Evolutionary conservation across 768 basidiomycete species (phyloP).

Genomic region (Wakefieldia striispora): DNA sequence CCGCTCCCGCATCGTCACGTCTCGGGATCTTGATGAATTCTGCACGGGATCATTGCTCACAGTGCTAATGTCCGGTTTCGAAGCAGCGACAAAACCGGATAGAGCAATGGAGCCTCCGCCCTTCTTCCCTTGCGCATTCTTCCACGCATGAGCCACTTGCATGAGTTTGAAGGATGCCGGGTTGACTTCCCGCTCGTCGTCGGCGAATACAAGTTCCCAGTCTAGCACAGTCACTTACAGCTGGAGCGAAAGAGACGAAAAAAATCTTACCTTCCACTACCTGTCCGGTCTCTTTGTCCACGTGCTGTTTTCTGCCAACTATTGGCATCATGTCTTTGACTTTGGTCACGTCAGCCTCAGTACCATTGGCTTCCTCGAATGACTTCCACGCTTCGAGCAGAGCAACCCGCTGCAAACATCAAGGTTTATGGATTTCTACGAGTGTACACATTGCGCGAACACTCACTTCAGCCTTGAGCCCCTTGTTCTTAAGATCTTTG

Average conservation of each 20-base stretch:
- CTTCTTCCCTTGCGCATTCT: constrained; percentile 48
- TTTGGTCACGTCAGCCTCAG: constrained; percentile 68
- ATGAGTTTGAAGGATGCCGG: constrained; percentile 94
- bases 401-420: constrained; percentile 68
- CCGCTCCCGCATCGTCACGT: constrained; percentile 24
- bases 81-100: constrained; percentile 50
- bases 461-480: constrained; percentile 84
- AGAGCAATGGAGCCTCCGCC: constrained; percentile 34
- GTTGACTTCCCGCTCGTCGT: constrained; percentile 93
- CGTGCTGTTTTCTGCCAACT: constrained; percentile 78
- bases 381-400: constrained; percentile 94
- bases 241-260: not conserved
- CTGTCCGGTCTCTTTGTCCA: constrained; percentile 82
- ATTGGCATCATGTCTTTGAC: constrained; percentile 94
- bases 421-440: not conserved
- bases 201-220: constrained; percentile 93
- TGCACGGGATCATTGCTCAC: constrained; percentile 3
- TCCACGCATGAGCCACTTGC: constrained; percentile 94
- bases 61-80: constrained; percentile 12
- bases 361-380: constrained; percentile 83
- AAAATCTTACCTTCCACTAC: constrained; percentile 72
- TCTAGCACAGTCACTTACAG: constrained; percentile 44
- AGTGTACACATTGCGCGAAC: not conserved
- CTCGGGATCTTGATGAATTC: constrained; percentile 15
- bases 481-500: constrained; percentile 77